phyloP scores from a whole-genome alignment of 257 asterid genomes.

The Solanum chilense region DNA sequence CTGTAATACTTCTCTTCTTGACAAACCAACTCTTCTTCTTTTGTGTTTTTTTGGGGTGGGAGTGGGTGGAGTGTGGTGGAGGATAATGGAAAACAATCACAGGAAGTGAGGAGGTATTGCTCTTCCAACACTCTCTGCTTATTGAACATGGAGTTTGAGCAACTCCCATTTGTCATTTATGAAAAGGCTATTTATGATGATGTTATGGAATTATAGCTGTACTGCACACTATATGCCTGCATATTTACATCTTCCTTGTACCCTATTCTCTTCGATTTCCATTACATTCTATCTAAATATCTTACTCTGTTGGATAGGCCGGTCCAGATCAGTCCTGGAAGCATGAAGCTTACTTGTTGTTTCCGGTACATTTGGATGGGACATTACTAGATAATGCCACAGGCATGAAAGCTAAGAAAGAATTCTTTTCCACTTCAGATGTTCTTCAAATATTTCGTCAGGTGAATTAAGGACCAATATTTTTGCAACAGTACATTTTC shows the following conservation, averaged over 20 bases:
- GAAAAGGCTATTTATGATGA: neutral
- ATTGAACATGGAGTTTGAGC: neutral
- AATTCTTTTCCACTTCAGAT: slow-evolving; percentile 77
- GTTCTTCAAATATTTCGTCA: slow-evolving; percentile 93
- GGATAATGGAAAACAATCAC: neutral
- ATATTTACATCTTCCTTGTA: neutral
- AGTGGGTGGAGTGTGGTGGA: neutral
- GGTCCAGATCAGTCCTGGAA: slow-evolving; percentile 84
- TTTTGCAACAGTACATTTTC: neutral
- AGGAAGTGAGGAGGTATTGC: neutral
- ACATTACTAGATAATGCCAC: slow-evolving; percentile 68
- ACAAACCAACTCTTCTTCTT: neutral
- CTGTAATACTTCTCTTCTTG: neutral
- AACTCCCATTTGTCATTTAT: neutral
- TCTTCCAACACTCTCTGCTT: neutral
- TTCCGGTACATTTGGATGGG: slow-evolving; percentile 96
- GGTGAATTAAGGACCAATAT: slow-evolving; percentile 23
- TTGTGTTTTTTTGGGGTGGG: neutral
- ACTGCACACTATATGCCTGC: neutral
- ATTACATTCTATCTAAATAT: slow-evolving; percentile 4
- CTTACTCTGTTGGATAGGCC: slow-evolving; percentile 36
- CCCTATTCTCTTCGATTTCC: neutral
- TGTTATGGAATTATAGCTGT: neutral
- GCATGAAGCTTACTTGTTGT: slow-evolving; percentile 92
- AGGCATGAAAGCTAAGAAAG: slow-evolving; percentile 72